phyloP scores from a whole-genome alignment of 1,284 basidiomycete species.

The Pyrrhoderma lamaoense region DNA sequence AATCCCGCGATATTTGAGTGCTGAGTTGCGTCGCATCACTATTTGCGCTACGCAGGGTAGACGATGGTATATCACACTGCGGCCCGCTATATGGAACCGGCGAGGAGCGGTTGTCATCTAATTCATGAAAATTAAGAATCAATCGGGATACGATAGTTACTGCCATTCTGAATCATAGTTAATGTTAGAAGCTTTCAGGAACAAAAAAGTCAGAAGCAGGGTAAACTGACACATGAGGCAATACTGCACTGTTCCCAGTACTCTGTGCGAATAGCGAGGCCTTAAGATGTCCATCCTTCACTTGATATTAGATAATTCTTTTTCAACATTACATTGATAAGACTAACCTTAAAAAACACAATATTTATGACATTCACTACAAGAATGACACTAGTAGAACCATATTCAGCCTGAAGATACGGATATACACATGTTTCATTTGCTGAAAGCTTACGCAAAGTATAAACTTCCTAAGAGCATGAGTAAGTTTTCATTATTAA shows the following conservation, averaged over 20 bases:
- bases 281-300: not conserved
- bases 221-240: slow-evolving; percentile 11
- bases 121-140: slow-evolving; percentile 12
- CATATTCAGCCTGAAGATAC: not conserved
- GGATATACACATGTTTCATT: not conserved
- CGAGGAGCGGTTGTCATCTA: not conserved
- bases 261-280: slow-evolving; percentile 6
- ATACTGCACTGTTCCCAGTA: slow-evolving; percentile 12
- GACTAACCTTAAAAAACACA: slow-evolving; percentile 1
- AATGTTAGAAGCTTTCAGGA: no score
- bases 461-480: not conserved
- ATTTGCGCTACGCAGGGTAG: not conserved
- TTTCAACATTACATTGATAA: no score
- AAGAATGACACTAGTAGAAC: not conserved
- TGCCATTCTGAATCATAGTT: slow-evolving; percentile 4
- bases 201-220: not conserved
- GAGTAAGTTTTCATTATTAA: no score
- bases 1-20: slow-evolving; percentile 11
- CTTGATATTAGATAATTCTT: no score
- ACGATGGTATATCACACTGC: no score
- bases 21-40: slow-evolving; percentile 6
- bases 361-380: not conserved
- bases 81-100: not conserved
- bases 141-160: slow-evolving; percentile 15
- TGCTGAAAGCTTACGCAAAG: not conserved